These are phyloP conservation scores for Ascochyta lentis DNA, from an alignment of 2,329 filamentous ascomycete species.

Conservation along the genomic window DNA sequence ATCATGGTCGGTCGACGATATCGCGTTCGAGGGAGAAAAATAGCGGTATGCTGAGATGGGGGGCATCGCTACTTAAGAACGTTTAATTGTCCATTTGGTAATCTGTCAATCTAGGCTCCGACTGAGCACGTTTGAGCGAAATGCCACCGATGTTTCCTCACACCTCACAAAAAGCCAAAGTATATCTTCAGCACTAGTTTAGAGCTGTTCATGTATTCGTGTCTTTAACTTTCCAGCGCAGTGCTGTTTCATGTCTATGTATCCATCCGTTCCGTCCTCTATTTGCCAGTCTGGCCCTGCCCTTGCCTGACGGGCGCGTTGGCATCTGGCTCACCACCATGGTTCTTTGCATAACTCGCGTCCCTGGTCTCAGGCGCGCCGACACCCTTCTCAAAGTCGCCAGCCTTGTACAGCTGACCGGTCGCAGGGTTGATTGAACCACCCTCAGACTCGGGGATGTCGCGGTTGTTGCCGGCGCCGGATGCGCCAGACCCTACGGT, in stretches of 20 bases:
- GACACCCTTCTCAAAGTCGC: constrained; percentile 55
- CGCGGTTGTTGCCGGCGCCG: constrained; percentile 55
- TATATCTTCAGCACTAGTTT: neutral
- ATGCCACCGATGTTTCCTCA: neutral
- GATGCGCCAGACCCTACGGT: constrained; percentile 53
- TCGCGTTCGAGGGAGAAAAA: no score
- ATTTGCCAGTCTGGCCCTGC: constrained; percentile 15
- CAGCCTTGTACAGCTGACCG: constrained; percentile 54
- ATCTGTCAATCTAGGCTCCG: neutral
- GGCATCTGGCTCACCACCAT: constrained; percentile 51
- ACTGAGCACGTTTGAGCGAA: constrained; percentile 15
- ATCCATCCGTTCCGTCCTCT: neutral
- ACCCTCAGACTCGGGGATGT: constrained; percentile 56
- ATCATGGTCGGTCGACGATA: no score
- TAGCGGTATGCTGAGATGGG: neutral
- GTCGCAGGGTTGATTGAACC: constrained; percentile 51
- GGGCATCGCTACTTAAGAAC: neutral
- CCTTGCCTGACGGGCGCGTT: constrained; percentile 49
- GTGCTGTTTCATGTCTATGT: neutral
- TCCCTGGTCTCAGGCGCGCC: constrained; percentile 58
- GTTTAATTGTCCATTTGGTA: neutral
- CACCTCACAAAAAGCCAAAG: neutral
- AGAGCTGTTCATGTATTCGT: neutral
- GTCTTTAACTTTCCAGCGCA: neutral
- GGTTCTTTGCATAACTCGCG: constrained; percentile 45